phyloP scores from a whole-genome alignment of 1,284 basidiomycete species.

The Malassezia obtusa region DNA sequence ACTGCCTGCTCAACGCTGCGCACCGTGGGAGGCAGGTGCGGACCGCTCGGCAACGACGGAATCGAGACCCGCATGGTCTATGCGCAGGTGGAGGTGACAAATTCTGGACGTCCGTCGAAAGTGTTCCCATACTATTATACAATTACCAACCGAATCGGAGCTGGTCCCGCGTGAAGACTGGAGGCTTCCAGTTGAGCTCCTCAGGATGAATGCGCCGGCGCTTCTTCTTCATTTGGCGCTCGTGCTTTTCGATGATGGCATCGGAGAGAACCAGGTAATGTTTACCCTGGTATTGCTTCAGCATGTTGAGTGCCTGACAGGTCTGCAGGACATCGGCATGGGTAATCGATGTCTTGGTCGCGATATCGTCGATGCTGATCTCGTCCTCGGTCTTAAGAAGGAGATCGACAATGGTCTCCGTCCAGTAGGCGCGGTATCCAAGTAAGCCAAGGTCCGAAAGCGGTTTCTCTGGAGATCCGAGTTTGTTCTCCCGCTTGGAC shows the following conservation, averaged over 20 bases:
- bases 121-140: not conserved
- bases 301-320: slow-evolving; percentile 87
- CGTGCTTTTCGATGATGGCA: slow-evolving; percentile 78
- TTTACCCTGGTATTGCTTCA: slow-evolving; percentile 91
- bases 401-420: slow-evolving; percentile 87
- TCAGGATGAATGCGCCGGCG: slow-evolving; percentile 70
- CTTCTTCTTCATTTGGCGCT: slow-evolving; percentile 70
- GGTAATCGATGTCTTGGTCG: slow-evolving; percentile 89
- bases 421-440: slow-evolving; percentile 93
- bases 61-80: slow-evolving; percentile 40
- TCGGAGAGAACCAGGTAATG: slow-evolving; percentile 89
- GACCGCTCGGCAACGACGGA: slow-evolving; percentile 32
- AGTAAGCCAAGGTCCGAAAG: slow-evolving; percentile 87
- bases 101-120: not conserved
- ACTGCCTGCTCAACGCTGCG: slow-evolving; percentile 24
- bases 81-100: not conserved
- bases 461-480: slow-evolving; percentile 95
- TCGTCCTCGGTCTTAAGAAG: slow-evolving; percentile 61
- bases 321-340: slow-evolving; percentile 97
- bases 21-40: slow-evolving; percentile 18
- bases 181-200: slow-evolving; percentile 76
- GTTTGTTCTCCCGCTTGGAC: slow-evolving; percentile 87
- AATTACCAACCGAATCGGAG: slow-evolving; percentile 40
- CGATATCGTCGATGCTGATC: slow-evolving; percentile 91
- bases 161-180: slow-evolving; percentile 46